Conservation (phyloP, 2,329 filamentous ascomycete genomes). For the Magnaporthiopsis rhizophila region DNA sequence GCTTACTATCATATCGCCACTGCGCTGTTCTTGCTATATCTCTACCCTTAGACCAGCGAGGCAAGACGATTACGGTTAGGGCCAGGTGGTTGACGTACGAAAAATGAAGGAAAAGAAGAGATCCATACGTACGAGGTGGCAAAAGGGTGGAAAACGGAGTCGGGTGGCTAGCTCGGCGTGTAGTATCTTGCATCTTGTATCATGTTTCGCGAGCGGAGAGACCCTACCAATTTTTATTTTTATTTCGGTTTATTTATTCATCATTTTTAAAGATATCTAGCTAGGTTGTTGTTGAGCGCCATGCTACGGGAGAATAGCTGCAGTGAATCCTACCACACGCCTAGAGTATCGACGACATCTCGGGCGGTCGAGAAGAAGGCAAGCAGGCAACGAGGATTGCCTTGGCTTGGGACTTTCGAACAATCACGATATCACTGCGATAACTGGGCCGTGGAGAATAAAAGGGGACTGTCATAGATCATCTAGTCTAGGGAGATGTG, state of each 20-base stretch:
- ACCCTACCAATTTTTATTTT: background rate
- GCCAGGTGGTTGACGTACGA: background rate
- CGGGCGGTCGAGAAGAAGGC: no score
- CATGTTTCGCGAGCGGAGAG: background rate
- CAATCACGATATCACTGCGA: no score
- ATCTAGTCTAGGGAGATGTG: no score
- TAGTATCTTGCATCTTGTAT: background rate
- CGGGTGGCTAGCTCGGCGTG: background rate
- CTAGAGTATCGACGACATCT: no score
- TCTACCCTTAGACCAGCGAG: background rate
- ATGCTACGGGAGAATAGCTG: no score
- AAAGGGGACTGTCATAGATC: no score
- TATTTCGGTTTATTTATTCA: background rate
- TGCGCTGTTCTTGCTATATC: background rate
- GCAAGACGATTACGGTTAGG: background rate
- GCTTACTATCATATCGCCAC: background rate
- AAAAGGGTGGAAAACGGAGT: background rate
- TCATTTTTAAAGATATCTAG: background rate
- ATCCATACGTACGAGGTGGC: background rate
- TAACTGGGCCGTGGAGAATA: no score
- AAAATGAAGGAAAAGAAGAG: conserved; percentile 8
- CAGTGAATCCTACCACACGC: no score
- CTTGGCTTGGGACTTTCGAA: no score
- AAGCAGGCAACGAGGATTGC: no score
- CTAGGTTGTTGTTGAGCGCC: no score